A percentile compares a stretch with the other conserved stretches of the same genome.
These are phyloP conservation scores for Calamus simplicifolius DNA, from an alignment of 176 grass and related monocot genomes.

Conservation along the genomic window DNA sequence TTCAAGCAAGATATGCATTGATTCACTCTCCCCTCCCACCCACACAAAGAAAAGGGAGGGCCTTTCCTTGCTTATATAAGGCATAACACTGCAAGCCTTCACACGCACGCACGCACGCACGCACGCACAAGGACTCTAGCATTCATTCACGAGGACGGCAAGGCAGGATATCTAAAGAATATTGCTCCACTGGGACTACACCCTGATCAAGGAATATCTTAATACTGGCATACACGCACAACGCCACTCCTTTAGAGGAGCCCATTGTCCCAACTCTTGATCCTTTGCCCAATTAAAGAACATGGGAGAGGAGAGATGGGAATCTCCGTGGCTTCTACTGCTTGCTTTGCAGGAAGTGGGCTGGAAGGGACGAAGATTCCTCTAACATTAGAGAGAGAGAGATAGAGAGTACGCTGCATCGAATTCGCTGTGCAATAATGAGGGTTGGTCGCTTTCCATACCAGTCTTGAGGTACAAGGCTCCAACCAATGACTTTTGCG, in stretches of 20 bases:
- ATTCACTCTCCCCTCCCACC: constrained; percentile 18
- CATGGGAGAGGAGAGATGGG: constrained; percentile 19
- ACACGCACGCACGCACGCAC: constrained; percentile 20
- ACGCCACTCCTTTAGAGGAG: neutral
- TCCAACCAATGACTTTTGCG: constrained; percentile 68
- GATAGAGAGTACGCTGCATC: constrained; percentile 34
- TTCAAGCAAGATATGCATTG: constrained; percentile 59
- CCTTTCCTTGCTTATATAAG: constrained; percentile 78
- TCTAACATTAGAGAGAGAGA: neutral
- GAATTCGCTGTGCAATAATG: constrained; percentile 91
- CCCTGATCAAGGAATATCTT: constrained; percentile 63
- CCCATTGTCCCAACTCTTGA: no score
- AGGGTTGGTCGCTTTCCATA: constrained; percentile 92
- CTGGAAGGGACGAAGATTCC: constrained; percentile 92
- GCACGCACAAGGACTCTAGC: constrained; percentile 1
- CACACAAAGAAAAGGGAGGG: constrained; percentile 40
- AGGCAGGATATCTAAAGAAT: constrained; percentile 15
- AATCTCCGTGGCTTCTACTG: constrained; percentile 68
- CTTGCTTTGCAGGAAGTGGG: constrained; percentile 81
- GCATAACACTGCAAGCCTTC: constrained; percentile 45
- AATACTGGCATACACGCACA: constrained; percentile 29
- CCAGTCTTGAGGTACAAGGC: constrained; percentile 93
- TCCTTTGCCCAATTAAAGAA: neutral
- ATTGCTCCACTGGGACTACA: constrained; percentile 9
- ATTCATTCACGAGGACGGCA: constrained; percentile 31